phyloP scores from a whole-genome alignment of 1,284 basidiomycete genomes.

The Mycena sp. region DNA sequence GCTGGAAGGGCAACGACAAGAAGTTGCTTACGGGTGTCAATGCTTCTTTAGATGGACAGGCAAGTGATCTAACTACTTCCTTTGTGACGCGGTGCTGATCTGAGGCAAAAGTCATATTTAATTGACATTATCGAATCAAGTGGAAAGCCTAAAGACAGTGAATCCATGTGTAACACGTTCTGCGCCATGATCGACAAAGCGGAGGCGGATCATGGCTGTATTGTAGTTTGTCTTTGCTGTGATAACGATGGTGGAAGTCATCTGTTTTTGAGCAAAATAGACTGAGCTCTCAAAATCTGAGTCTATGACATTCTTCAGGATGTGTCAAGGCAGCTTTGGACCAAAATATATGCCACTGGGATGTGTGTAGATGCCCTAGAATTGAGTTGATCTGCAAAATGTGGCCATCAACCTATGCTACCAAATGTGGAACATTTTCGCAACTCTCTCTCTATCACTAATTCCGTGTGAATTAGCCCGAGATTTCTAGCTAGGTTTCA shows the following conservation, averaged over 20 bases:
- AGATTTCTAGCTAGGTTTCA: too few species aligned
- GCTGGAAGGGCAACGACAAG: conserved; percentile 36
- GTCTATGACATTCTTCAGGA: too few species aligned
- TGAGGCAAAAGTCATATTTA: conserved; percentile 1
- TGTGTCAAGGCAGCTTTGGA: too few species aligned
- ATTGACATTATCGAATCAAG: conserved; percentile 9
- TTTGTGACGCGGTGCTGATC: not conserved
- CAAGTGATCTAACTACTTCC: not conserved
- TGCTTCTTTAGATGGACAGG: not conserved
- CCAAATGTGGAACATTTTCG: too few species aligned
- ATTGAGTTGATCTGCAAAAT: too few species aligned
- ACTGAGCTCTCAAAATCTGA: too few species aligned
- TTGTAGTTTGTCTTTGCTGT: conserved; percentile 8
- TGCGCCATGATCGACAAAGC: conserved; percentile 20
- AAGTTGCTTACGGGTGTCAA: conserved; percentile 1
- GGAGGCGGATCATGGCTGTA: conserved; percentile 11
- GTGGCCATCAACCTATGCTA: too few species aligned
- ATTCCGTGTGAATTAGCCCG: too few species aligned
- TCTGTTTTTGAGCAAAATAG: too few species aligned
- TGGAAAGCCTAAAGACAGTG: conserved; percentile 22
- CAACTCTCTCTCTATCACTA: too few species aligned
- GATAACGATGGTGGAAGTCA: conserved; percentile 28
- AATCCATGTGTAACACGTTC: conserved; percentile 18
- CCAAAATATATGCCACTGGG: too few species aligned
- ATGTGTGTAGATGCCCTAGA: too few species aligned